These are phyloP conservation scores for Pichia sp. DNA, from an alignment of 1,139 yeast species.

Conservation along the genomic window DNA sequence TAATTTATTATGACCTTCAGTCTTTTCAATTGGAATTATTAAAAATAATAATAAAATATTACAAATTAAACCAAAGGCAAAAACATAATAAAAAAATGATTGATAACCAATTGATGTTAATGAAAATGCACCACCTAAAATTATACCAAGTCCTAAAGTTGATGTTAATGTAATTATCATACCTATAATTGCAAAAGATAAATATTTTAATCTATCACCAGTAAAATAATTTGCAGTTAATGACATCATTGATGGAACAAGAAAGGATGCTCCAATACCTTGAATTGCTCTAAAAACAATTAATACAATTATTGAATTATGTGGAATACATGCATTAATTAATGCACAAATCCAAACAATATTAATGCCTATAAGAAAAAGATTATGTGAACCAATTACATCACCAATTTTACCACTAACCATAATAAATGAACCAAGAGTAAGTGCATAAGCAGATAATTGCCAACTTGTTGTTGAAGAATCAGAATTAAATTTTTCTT, in stretches of 20 bases:
- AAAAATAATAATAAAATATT: conserved; percentile 19
- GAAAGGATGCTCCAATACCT: conserved; percentile 33
- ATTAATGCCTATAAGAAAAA: conserved; percentile 23
- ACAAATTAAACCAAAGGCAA: conserved; percentile 20
- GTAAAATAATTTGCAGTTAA: conserved; percentile 29
- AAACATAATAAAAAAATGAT: conserved; percentile 29
- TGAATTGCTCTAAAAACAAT: conserved; percentile 35
- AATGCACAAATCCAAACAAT: conserved; percentile 27
- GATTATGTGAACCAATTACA: conserved; percentile 31
- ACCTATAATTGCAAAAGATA: conserved; percentile 25
- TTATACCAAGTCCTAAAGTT: conserved; percentile 29
- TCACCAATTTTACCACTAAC: conserved; percentile 34
- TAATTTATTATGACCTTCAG: conserved; percentile 17
- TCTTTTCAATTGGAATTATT: conserved; percentile 24
- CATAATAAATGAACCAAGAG: conserved; percentile 34
- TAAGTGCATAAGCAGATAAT: conserved; percentile 34
- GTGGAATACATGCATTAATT: conserved; percentile 26
- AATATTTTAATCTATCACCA: conserved; percentile 18
- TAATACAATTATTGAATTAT: conserved; percentile 28
- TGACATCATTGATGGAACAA: conserved; percentile 32
- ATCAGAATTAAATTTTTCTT: conserved; percentile 22
- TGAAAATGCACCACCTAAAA: conserved; percentile 35
- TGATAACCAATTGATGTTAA: conserved; percentile 29
- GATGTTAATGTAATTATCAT: conserved; percentile 27
- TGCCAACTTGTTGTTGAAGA: conserved; percentile 32